Base-by-base conservation (phyloP, 192 early-diverging fungal genomes). In the Fimicolochytrium jonesii region DNA sequence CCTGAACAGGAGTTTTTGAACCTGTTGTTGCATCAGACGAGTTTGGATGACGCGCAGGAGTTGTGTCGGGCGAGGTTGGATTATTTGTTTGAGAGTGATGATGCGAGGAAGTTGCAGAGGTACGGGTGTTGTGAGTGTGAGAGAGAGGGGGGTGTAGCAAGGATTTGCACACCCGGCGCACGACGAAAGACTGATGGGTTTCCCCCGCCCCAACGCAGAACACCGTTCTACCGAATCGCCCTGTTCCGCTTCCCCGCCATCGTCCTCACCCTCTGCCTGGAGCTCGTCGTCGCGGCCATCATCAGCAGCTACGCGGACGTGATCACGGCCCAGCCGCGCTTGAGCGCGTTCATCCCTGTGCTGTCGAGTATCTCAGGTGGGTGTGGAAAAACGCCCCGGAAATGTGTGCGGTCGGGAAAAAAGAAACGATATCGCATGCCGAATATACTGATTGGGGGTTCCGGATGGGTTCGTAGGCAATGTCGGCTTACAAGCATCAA, bases 401-500 rank as follows among this genome's bases (percentile, higher is more conserved):
- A n/a, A n/a, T n/a, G n/a, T n/a, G n/a, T n/a, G n/a, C n/a, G n/a
- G n/a, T n/a, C n/a, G n/a, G n/a, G n/a, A n/a, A n/a, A n/a, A n/a
- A n/a, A n/a, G n/a, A n/a, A n/a, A n/a, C n/a, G n/a, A n/a, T n/a
- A n/a, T n/a, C n/a, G n/a, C n/a, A n/a, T n/a, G n/a, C n/a, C n/a
- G n/a, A n/a, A n/a, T n/a, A n/a, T n/a, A n/a, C n/a, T n/a, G n/a
- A n/a, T n/a, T n/a, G n/a, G n/a, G n/a, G n/a, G n/a, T n/a, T n/a
- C n/a, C n/a, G n/a, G n/a, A n/a, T n/a, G n/a, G n/a, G 11, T 48
- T 32, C 44, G 4, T 47, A 70, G 68, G 73, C 39, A 76, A 73
- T 46, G 59, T 76, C n/a, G 76, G 76, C 3, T 46, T 77, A 11
- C 76, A 77, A 59, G 63, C 76, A 0, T 70, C 68, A 11, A 68